A percentile compares a stretch with the other conserved stretches of the same genome.
Evolutionary conservation across 164 flowering plant genomes (phyloP).

Genomic region (Dillenia suffruticosa): DNA sequence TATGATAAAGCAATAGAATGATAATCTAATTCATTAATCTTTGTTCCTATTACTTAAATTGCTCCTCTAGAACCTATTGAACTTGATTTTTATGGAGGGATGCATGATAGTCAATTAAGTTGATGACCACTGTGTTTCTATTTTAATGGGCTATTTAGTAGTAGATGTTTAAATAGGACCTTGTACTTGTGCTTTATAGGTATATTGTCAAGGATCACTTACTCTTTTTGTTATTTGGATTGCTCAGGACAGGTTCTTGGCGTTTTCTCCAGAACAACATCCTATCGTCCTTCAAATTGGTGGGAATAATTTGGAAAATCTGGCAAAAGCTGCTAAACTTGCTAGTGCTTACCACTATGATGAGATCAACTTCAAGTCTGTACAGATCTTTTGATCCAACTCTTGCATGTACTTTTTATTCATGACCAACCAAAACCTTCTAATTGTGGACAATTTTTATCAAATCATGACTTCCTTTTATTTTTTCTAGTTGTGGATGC

Average conservation of each 20-base stretch:
- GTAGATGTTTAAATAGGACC: too few relatives aligned
- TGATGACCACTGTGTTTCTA: too few relatives aligned
- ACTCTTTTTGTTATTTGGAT: constrained; percentile 6
- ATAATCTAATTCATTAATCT: too few relatives aligned
- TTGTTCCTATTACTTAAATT: too few relatives aligned
- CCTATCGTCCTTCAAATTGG: constrained; percentile 97
- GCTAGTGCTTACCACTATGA: constrained; percentile 79
- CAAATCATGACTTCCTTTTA: neutral
- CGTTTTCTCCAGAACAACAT: constrained; percentile 80
- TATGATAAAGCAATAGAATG: too few relatives aligned
- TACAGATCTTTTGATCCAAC: constrained; percentile 5
- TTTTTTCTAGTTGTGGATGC: constrained; percentile 79
- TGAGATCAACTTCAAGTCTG: constrained; percentile 92
- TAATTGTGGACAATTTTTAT: constrained; percentile 3
- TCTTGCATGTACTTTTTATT: neutral
- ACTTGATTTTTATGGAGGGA: too few relatives aligned
- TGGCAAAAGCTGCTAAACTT: constrained; percentile 87
- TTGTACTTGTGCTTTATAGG: too few relatives aligned
- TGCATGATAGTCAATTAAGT: too few relatives aligned
- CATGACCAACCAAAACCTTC: neutral
- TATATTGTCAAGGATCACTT: too few relatives aligned
- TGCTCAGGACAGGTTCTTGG: constrained; percentile 91
- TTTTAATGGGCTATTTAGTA: too few relatives aligned
- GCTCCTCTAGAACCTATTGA: too few relatives aligned
- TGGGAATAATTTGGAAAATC: constrained; percentile 76